Evolutionary conservation across 768 basidiomycete species (phyloP), one percentile per base, ranked within the genome.

Genomic region (Arthromyces matolae): DNA sequence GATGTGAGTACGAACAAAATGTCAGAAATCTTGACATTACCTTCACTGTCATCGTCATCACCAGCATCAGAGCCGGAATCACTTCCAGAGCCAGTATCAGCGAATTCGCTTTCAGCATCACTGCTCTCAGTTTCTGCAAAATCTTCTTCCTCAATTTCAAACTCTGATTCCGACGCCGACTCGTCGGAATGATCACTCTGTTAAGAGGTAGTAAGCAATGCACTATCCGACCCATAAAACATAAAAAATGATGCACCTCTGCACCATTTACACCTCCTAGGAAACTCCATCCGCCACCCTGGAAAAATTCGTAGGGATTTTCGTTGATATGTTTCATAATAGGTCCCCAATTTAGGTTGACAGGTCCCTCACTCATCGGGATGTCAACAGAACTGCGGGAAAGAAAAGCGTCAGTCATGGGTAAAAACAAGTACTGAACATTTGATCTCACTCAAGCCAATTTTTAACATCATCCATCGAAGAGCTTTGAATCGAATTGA

Each of bases 261-360:
- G 75, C 80, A 24, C 78, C 86, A 49, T 76, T 79, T 8, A 80
- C 72, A 33, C 85, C 84, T 12, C 85, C 82, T 51, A 98, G 77
- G 83, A 93, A 97, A 47, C 70, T 72, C 95, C 95, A 98, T 28
- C 96, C 96, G n/a, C 93, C 93, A 40, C 86, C 82, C 52, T 86
- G 86, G 83, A 94, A 99, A 72, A 98, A 99, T 23, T 89, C 91
- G 56, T 88, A 83, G 0, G 96, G 93, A 53, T 86, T 91, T 55
- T 98, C 95, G 53, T 96, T 96, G 68, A 97, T 85, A 31, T 92
- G 94, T 68, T 97, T 98, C 93, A 99, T 97, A 64, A 99, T 96
- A 3, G 89, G 89, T 5, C 86, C 84, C 96, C 95, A 99, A 61
- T 96, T 95, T 69, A 97, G 73, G 67, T 98, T 98, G 71, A 99